Evolutionary conservation across 805 yeast genomes (phyloP), one percentile per base, ranked within the genome.

Genomic region (Hanseniaspora pseudoguilliermondii): DNA sequence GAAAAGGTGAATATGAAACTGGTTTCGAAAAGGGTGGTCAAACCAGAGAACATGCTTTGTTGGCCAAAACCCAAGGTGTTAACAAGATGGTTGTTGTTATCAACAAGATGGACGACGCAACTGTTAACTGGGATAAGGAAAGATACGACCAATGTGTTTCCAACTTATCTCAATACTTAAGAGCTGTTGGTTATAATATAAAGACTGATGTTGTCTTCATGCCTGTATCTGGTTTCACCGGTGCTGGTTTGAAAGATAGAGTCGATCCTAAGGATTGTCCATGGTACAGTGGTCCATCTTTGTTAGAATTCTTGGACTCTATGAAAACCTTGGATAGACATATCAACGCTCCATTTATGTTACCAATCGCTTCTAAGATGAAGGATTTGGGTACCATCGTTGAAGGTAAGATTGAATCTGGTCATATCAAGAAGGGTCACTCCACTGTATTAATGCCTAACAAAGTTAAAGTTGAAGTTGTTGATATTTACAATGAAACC

Each of bases 1-100:
- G 99, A 78, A 89, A 90, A 73, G 99, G 99, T 74, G 99, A 93
- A 72, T 93, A 93, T 73, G 99, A 93, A 75, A 93, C 98, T 55
- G 98, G 98, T 59, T 91, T 91, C 67, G 98, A 91, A 76, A 87
- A 89, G 71, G 97, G 97, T 66, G 98, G 98, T 63, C 98, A 91
- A 75, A 90, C 97, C 39, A 84, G 97, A 75, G 97, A 90, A 78
- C 98, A 91, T 68, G 97, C 97, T 13, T 75, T 91, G 59, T 77
- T 91, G 69, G 98, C 98, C 60, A 93, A 91, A 77, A 93, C 97
- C 53, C 97, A 91, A 74, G 98, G 98, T 74, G 96, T 91, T 60
- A 88, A 91, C 76, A 85, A 83, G 70, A 79, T 91, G 70, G 77
- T 93, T 60, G 96, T 91, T 58, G 97, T 86, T 54, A 89, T 91